These are phyloP conservation scores for Pleurotus salmoneostramineus DNA, from an alignment of 768 basidiomycete species.

Conservation along the genomic window DNA sequence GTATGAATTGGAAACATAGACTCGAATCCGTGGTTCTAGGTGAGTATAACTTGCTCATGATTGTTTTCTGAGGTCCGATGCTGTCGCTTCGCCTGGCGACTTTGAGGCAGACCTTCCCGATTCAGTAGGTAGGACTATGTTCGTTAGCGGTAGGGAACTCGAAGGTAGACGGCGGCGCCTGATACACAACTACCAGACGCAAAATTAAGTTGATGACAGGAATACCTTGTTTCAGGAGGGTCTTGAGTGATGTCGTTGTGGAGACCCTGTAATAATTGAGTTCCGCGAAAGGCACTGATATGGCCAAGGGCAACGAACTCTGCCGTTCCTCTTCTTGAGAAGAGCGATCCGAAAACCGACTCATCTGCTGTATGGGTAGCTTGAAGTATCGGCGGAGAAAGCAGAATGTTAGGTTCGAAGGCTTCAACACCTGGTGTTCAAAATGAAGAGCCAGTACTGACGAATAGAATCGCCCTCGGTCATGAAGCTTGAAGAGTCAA, in stretches of 20 bases:
- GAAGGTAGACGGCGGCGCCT: background rate
- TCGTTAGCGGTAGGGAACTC: background rate
- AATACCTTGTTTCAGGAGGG: background rate
- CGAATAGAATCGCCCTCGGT: too few species aligned
- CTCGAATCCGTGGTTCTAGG: background rate
- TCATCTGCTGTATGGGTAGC: too few species aligned
- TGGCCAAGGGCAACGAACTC: background rate
- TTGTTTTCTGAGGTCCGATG: constrained; percentile 16
- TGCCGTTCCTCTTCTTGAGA: background rate
- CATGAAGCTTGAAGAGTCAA: too few species aligned
- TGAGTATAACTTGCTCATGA: background rate
- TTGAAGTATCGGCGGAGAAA: too few species aligned
- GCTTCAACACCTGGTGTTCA: too few species aligned
- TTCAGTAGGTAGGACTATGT: background rate
- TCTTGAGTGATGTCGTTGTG: background rate
- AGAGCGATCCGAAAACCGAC: background rate
- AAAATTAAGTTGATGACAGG: background rate
- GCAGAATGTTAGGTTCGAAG: too few species aligned
- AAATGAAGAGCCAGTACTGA: too few species aligned
- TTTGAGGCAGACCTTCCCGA: background rate
- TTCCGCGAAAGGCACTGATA: background rate
- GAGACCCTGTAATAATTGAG: background rate
- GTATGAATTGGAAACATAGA: background rate
- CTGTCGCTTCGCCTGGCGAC: background rate
- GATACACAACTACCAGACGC: background rate